phyloP scores from a whole-genome alignment of 345 rosid species.

The Sisymbrium altissimum region DNA sequence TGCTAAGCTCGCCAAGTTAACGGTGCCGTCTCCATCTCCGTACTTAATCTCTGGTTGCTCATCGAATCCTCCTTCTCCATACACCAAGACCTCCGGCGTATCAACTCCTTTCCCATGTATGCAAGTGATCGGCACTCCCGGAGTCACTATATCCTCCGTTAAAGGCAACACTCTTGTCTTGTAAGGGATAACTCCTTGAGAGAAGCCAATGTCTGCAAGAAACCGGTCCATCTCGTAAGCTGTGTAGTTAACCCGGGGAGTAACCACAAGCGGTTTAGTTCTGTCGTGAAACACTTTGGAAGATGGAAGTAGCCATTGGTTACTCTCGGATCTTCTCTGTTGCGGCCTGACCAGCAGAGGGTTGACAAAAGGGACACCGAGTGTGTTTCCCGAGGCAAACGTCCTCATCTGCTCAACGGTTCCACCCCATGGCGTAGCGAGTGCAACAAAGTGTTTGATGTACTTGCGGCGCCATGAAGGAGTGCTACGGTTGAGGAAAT shows the following conservation, averaged over 20 bases:
- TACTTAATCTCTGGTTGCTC: conserved; percentile 55
- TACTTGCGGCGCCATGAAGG: conserved; percentile 58
- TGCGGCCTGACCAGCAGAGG: conserved; percentile 67
- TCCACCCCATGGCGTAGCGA: conserved; percentile 88
- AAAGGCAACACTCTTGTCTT: conserved; percentile 56
- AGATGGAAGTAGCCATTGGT: conserved; percentile 81
- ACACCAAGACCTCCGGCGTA: conserved; percentile 60
- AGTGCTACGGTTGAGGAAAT: conserved; percentile 61
- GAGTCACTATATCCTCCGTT: conserved; percentile 27
- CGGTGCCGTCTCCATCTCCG: conserved; percentile 94
- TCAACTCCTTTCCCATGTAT: conserved; percentile 54
- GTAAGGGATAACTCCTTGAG: conserved; percentile 58
- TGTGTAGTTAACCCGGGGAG: conserved; percentile 49
- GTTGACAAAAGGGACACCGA: conserved; percentile 75
- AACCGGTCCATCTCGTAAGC: conserved; percentile 47
- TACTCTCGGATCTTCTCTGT: conserved; percentile 79
- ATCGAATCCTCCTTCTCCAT: conserved; percentile 52
- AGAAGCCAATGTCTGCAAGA: conserved; percentile 60
- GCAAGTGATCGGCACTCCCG: conserved; percentile 66
- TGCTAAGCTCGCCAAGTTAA: conserved; percentile 60
- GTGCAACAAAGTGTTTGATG: conserved; percentile 70
- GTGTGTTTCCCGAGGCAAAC: conserved; percentile 64
- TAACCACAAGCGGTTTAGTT: conserved; percentile 44
- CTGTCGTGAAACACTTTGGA: conserved; percentile 40
- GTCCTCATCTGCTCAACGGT: conserved; percentile 58